Evolutionary conservation across 345 rosid species (phyloP), one percentile per base, ranked within the genome.

Genomic region (Brassica carinata): DNA sequence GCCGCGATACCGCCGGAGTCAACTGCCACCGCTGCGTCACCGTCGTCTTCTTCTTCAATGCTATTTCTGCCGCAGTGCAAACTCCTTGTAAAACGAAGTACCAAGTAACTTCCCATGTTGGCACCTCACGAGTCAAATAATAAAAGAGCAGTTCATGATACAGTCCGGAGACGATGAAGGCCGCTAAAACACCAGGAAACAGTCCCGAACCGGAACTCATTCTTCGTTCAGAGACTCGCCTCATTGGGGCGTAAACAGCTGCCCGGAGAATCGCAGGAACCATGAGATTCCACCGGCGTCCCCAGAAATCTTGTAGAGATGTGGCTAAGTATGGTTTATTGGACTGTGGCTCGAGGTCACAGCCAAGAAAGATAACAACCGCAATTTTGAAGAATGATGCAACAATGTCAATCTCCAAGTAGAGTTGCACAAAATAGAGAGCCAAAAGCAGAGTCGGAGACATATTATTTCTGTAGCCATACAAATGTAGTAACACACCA

Each of bases 261-360:
- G 84, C 83, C 6, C 88, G 84, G 61, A 87, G 85, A 19, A 86
- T 79, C 4, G 73, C 77, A 0, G 87, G 72, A 10, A 85, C 86
- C 84, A 84, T 85, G 63, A 88, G 87, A 58, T 87, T 90, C 90
- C 91, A 88, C 45, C 90, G 80, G 2, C 79, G 43, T 2, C 94
- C 86, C 94, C 90, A 87, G 29, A 88, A 87, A 63, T 88, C 89
- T 78, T 90, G 89, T 0, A 90, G 63, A 3, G 94, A 90, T 8
- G 89, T 87, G 34, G 90, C 73, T 14, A 83, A 43, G 58, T 84
- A 88, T 0, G 89, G 91, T 13, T 87, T 77, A 29, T 84, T 58
- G 45, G 78, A 85, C 7, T 82, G 90, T 26, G 85, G 66, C 40
- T 85, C 86, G 5, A 85, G 82, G 34, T 83, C 86, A 11, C 83